Evolutionary conservation across 176 grass and related monocot species (phyloP).

Genomic region (Carex littledalei): DNA sequence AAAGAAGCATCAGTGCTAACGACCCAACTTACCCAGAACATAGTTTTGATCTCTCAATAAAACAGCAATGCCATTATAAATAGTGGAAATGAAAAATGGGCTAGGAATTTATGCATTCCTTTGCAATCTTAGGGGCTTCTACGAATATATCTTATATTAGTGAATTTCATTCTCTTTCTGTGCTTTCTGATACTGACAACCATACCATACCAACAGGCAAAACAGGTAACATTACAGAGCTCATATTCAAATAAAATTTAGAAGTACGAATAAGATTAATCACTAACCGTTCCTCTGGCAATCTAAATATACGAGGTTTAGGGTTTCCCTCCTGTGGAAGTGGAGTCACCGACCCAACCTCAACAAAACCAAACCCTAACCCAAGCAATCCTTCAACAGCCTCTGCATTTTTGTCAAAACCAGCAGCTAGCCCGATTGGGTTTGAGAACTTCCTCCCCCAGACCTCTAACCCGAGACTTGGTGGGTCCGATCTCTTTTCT

Average conservation of each 20-base stretch:
- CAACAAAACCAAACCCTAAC: constrained; percentile 92
- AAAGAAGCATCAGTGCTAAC: not conserved
- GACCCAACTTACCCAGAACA: not conserved
- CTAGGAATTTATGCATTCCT: not conserved
- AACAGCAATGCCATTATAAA: not conserved
- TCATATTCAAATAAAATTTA: not conserved
- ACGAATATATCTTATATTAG: not conserved
- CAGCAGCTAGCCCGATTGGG: constrained; percentile 88
- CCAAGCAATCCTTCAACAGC: constrained; percentile 86
- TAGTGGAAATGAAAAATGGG: not conserved
- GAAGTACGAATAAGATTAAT: not conserved
- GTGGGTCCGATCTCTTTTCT: constrained; percentile 86
- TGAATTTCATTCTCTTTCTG: not conserved
- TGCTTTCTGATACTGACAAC: not conserved
- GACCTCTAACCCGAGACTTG: constrained; percentile 67
- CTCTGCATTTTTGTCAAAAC: constrained; percentile 97
- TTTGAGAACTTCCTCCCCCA: constrained; percentile 89
- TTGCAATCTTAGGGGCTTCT: not conserved
- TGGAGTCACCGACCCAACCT: constrained; percentile 96
- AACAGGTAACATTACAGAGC: not conserved
- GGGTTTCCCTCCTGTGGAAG: constrained; percentile 91
- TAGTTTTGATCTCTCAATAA: not conserved
- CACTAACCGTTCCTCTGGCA: constrained; percentile 68
- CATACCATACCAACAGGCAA: not conserved
- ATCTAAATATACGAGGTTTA: constrained; percentile 88